Evolutionary conservation across 2,329 filamentous ascomycete species (phyloP).

Genomic region (Elsinoe fawcettii): DNA sequence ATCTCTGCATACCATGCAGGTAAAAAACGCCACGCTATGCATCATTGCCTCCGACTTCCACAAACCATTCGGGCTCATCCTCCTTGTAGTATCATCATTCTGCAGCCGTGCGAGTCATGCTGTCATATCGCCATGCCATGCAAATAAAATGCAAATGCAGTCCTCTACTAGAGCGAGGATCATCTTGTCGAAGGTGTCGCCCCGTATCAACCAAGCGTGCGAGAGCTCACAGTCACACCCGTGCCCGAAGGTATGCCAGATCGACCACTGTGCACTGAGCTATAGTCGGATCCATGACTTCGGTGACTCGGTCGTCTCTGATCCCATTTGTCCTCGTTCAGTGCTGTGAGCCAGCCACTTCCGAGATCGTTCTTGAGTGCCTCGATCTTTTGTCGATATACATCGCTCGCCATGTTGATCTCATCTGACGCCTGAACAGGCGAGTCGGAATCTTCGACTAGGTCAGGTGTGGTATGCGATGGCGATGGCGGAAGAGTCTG

Average conservation of each 20-base stretch:
- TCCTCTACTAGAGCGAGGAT: background rate
- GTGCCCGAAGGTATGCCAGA: slow-evolving; percentile 23
- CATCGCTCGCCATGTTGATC: slow-evolving; percentile 24
- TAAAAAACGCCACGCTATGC: slow-evolving; percentile 10
- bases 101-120: background rate
- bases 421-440: slow-evolving; percentile 24
- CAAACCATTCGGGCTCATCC: background rate
- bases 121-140: background rate
- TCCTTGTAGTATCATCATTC: background rate
- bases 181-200: too few relatives aligned
- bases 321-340: slow-evolving; percentile 59
- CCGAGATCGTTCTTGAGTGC: slow-evolving; percentile 77
- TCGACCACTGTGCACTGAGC: slow-evolving; percentile 17
- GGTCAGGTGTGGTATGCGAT: slow-evolving; percentile 2
- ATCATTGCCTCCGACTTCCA: background rate
- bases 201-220: slow-evolving; percentile 28
- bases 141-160: background rate
- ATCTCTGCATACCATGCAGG: slow-evolving; percentile 10
- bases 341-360: slow-evolving; percentile 74
- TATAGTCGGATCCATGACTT: slow-evolving; percentile 12
- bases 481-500: slow-evolving; percentile 8
- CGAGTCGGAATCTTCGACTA: slow-evolving; percentile 26
- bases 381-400: slow-evolving; percentile 80
- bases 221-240: slow-evolving; percentile 26
- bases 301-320: slow-evolving; percentile 2